Percentiles rank a stretch among this genome's conserved stretches.
Conservation (phyloP, 257 asterid species). For the Pogostemon cablin region DNA sequence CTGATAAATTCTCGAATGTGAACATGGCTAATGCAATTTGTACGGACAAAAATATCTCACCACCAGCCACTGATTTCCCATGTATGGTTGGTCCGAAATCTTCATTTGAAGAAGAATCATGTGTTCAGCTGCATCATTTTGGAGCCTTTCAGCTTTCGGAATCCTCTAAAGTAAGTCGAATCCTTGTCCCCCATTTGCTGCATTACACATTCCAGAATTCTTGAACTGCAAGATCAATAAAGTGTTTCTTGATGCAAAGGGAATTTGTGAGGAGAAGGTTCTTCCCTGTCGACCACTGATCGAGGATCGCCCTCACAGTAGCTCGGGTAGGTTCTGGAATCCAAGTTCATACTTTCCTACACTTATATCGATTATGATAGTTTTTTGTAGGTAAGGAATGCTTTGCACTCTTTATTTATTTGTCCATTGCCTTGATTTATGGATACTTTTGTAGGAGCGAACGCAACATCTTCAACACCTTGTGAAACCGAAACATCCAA, state of each 20-base stretch:
- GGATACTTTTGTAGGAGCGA: conserved; percentile 33
- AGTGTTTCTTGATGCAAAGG: conserved; percentile 36
- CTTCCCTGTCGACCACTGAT: conserved; percentile 31
- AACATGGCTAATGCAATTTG: conserved; percentile 36
- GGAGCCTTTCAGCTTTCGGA: conserved; percentile 40
- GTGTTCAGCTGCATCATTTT: conserved; percentile 35
- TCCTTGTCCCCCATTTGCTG: not conserved
- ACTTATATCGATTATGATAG: not conserved
- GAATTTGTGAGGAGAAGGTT: conserved; percentile 37
- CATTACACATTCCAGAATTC: not conserved
- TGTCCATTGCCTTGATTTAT: conserved; percentile 13
- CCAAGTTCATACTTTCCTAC: not conserved
- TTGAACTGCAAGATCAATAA: conserved; percentile 6
- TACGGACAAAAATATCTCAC: conserved; percentile 34
- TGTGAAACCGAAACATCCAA: conserved; percentile 32
- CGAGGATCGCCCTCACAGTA: conserved; percentile 28
- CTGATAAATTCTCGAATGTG: conserved; percentile 34
- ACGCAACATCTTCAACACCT: conserved; percentile 29
- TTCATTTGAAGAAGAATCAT: conserved; percentile 39
- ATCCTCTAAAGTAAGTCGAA: conserved; percentile 41
- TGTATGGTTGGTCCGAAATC: conserved; percentile 31
- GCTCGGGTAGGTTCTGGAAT: conserved; percentile 42
- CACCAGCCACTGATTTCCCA: conserved; percentile 36
- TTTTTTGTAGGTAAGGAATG: not conserved
- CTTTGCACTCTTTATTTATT: not conserved